phyloP scores from a whole-genome alignment of 345 rosid genomes.

The Cochlearia excelsa region DNA sequence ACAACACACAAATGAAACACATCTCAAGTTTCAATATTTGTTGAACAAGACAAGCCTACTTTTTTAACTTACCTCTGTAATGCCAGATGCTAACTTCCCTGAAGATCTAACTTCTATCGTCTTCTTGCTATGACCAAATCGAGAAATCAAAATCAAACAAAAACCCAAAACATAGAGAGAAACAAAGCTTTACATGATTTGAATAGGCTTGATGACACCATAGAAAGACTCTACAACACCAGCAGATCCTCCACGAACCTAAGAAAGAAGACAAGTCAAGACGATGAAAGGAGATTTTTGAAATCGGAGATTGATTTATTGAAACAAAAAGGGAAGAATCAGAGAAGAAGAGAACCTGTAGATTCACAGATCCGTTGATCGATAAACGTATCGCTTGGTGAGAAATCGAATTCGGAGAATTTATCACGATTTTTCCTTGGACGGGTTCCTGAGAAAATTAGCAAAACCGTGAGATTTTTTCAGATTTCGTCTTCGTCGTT shows the following conservation, averaged over 20 bases:
- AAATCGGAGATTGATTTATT: background rate
- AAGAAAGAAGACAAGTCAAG: background rate
- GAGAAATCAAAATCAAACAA: conserved; percentile 4
- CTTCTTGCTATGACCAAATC: background rate
- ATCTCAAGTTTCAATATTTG: background rate
- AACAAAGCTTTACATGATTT: conserved; percentile 10
- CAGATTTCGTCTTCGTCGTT: too few species aligned
- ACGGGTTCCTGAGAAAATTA: conserved; percentile 12
- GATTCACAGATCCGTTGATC: conserved; percentile 63
- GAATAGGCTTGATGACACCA: conserved; percentile 76
- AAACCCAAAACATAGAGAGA: background rate
- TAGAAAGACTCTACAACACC: conserved; percentile 80
- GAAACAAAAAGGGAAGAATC: background rate
- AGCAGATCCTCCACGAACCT: conserved; percentile 93
- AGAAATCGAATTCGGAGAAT: conserved; percentile 64
- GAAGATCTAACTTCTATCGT: conserved; percentile 20
- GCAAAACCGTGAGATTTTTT: too few species aligned
- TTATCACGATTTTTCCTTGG: conserved; percentile 66
- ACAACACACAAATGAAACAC: conserved; percentile 3
- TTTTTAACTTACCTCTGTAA: conserved; percentile 60
- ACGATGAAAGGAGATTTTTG: background rate
- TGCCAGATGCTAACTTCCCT: conserved; percentile 74
- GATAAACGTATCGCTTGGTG: conserved; percentile 70
- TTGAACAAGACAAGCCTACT: too few species aligned
- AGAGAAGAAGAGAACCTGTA: conserved; percentile 51